Evolutionary conservation across 2,329 filamentous ascomycete genomes (phyloP), one percentile per base, ranked within the genome.

Genomic region (Paraphoma chrysanthemicola): DNA sequence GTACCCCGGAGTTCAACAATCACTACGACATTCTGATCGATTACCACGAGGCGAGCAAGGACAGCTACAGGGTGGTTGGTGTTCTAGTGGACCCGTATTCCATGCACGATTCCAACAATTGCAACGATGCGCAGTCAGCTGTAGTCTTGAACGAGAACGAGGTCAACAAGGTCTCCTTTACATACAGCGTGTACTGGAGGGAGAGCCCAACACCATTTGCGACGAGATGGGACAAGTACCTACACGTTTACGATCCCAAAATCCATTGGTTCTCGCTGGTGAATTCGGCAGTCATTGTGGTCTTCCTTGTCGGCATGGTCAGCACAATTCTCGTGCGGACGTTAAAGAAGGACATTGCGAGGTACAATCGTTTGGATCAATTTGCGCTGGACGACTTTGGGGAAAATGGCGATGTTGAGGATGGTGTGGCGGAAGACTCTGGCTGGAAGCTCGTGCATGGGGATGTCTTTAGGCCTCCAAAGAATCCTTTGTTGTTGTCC

Each of bases 211-310:
- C 93, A 1, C 91, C 90, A 1, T 99, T 96, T 89, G 95, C 95
- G 29, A 99, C 95, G 11, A 87, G 95, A 63, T 99, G 95, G 95
- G 95, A 99, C 83, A 98, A 97, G 79, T 98, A 98, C 75, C 85
- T 99, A 36, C 94, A 98, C 72, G 94, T 99, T 30, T 96, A 93
- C 73, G 93, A 98, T 76, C 93, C 95, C 50, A 96, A 95, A 82
- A 98, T 99, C 68, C 95, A 99, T 78, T 99, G 95, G 95, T 97
- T 98, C 81, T 97, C 93, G 57, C 87, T 99, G 48, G 91, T 98
- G 79, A 97, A 97, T 78, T 97, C 93, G 36, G 91, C 95, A 48
- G 88, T 98, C 44, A 96, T 99, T 60, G 93, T 99, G 48, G 85
- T 97, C 47, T 95, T 98, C 78, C 83, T 98, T 41, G 89, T 94